Evolutionary conservation across 176 grass and related monocot genomes (phyloP).

Genomic region (Oryza nivara): DNA sequence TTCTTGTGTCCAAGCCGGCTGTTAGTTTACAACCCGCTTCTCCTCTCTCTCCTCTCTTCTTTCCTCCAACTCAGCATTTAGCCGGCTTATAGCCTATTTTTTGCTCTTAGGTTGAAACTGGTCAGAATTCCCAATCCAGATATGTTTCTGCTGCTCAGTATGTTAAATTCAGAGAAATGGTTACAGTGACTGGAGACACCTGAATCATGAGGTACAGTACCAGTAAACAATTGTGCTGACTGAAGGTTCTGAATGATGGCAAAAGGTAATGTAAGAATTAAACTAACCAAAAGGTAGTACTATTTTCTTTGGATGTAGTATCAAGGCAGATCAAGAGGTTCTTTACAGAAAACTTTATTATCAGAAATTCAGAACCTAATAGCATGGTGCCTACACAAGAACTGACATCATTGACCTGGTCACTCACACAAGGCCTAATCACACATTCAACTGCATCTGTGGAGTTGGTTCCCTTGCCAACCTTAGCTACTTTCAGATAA

Average conservation of each 20-base stretch:
- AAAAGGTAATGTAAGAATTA: neutral
- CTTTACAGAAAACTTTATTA: neutral
- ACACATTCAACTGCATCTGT: neutral
- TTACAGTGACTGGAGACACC: neutral
- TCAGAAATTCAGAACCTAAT: neutral
- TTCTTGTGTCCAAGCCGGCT: too few relatives aligned
- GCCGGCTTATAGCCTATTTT: too few relatives aligned
- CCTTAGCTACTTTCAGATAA: conserved; percentile 28
- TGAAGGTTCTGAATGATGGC: neutral
- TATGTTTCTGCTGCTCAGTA: neutral
- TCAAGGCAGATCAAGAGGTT: neutral
- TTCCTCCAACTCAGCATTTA: too few relatives aligned
- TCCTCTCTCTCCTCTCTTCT: too few relatives aligned
- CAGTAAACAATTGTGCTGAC: neutral
- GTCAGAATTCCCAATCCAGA: neutral
- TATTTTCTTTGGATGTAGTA: neutral
- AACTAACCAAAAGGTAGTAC: conserved; percentile 5
- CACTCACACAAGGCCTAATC: conserved; percentile 31
- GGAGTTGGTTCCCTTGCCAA: conserved; percentile 7
- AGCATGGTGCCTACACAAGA: neutral
- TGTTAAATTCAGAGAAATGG: neutral
- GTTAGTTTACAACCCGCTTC: too few relatives aligned
- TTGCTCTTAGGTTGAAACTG: neutral
- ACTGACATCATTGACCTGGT: neutral
- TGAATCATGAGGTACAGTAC: conserved; percentile 1